Evolutionary conservation across 1,139 yeast species (phyloP), one percentile per base, ranked within the genome.

Genomic region (Hyphopichia burtonii): DNA sequence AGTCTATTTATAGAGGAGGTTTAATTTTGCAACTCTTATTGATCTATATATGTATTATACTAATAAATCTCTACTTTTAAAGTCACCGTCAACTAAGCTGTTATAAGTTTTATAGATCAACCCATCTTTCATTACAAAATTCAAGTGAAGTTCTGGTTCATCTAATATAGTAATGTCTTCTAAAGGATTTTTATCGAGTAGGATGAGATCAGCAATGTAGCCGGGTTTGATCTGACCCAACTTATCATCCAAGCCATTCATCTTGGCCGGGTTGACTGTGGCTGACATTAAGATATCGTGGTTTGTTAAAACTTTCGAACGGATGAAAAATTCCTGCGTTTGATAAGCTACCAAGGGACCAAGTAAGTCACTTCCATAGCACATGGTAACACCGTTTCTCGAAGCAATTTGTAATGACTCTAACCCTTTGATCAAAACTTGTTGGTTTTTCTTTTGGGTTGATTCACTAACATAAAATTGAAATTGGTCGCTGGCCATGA

Each of bases 401-500:
- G 52, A 54, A 5, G 60, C 59, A 19, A 51, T 42, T 5, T 43
- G n/a, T 14, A 57, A 40, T 2, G 54, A 40, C n/a, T 41, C 44
- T 17, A 55, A 49, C 12, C 61, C 62, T 8, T 47, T 43, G 25
- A 48, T 40, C 31, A 57, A 48, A 8, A 56, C 58, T 22, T 43
- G 47, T 3, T 38, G 16, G 34, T 57, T 57, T 36, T 57, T 57
- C 1, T 32, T 50, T 37, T 45, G 41, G 2, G 53, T 43, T 9
- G 44, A 50, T 9, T 48, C 48, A 10, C 49, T 44, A 19, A 56
- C 41, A 41, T 55, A 57, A 15, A 34, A 32, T 1, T 42, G 34
- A 32, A 52, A 57, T 39, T 56, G 59, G 28, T 56, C 52, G 11
- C 58, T 51, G 11, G 59, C 58, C 54, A 54, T 50, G 8, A 55